Evolutionary conservation across 2,329 filamentous ascomycete species (phyloP), one percentile per base, ranked within the genome.

Genomic region (Mycosphaerella arachidis): DNA sequence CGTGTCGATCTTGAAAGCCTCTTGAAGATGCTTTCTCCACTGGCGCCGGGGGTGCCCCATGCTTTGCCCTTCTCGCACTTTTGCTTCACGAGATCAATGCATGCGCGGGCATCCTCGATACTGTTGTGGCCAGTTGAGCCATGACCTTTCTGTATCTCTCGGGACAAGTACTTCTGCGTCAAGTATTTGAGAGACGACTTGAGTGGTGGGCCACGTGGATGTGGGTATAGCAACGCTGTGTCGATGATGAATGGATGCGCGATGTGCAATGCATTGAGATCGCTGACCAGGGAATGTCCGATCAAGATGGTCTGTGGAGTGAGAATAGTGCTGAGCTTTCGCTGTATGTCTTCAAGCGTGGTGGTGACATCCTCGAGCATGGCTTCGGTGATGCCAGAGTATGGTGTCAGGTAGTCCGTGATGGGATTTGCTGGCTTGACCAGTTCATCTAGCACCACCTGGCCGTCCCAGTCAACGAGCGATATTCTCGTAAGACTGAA

Each of bases 171-270:
- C 71, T 93, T 94, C 66, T 93, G 87, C 0, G 89, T 83, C 1
- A 99, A 84, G 81, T 86, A 97, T 76, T 95, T 97, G 57, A 99
- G 82, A 2, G 90, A 91, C 45, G 91, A 92, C 73, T 96, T 97
- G 63, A 96, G 82, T 0, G 93, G 93, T 0, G 91, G 88, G 0
- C 94, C 94, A 37, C 91, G 88, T 9, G 91, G 89, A 72, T 99
- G 94, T 1, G 93, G 92, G 72, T 90, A 99, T 55, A 96, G 82
- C 37, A 97, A 83, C 12, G 91, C 86, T 0, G 94, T 97, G 75
- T 99, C 94, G 71, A 97, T 85, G 67, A 99, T 87, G 77, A 92
- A 96, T 0, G 94, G 94, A 72, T 97, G 94, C 0, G 91, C 89
- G 61, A 97, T 81, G 71, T 87, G 89, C 30, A 99, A 79, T 1